A percentile compares a stretch with the other conserved stretches of the same genome.
Conservation (phyloP, 2,329 filamentous ascomycete genomes). For the Penicillium oxalicum region DNA sequence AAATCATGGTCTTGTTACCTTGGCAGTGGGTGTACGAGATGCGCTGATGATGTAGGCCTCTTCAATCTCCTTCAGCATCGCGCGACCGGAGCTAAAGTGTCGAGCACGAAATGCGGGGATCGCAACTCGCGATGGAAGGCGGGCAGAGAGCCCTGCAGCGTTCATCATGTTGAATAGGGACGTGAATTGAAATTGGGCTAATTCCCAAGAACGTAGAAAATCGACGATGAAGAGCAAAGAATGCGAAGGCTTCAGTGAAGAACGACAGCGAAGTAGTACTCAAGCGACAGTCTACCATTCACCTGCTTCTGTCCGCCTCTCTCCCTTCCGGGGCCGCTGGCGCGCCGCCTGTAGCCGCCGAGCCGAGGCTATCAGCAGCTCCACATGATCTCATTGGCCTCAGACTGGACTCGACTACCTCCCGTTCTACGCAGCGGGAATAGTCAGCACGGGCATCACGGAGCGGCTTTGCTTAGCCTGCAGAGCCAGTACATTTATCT, state of each 20-base stretch:
- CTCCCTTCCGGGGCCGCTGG: slow-evolving; percentile 13
- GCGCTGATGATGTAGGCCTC: slow-evolving; percentile 94
- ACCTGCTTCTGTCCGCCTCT: slow-evolving; percentile 6
- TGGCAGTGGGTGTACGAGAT: slow-evolving; percentile 80
- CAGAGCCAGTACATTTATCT: too few relatives aligned
- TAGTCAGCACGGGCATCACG: too few relatives aligned
- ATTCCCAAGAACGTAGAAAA: neutral
- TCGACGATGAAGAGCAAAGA: neutral
- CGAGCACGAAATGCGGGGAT: slow-evolving; percentile 43
- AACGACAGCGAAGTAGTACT: too few relatives aligned
- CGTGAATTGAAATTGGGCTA: neutral
- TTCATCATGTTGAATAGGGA: slow-evolving; percentile 14
- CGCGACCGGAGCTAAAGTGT: slow-evolving; percentile 48
- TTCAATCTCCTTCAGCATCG: slow-evolving; percentile 60
- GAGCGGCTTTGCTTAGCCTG: too few relatives aligned
- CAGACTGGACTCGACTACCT: neutral
- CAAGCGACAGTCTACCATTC: neutral
- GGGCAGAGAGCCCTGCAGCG: slow-evolving; percentile 20
- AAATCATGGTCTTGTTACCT: slow-evolving; percentile 48
- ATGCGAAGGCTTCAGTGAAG: neutral
- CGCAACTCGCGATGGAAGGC: slow-evolving; percentile 24
- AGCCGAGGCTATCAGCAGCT: slow-evolving; percentile 23
- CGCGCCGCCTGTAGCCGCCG: slow-evolving; percentile 23
- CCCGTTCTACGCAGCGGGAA: too few relatives aligned
- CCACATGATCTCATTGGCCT: slow-evolving; percentile 12